Conservation (phyloP, 495 filamentous ascomycete genomes). For the Geopyxis carbonaria region DNA sequence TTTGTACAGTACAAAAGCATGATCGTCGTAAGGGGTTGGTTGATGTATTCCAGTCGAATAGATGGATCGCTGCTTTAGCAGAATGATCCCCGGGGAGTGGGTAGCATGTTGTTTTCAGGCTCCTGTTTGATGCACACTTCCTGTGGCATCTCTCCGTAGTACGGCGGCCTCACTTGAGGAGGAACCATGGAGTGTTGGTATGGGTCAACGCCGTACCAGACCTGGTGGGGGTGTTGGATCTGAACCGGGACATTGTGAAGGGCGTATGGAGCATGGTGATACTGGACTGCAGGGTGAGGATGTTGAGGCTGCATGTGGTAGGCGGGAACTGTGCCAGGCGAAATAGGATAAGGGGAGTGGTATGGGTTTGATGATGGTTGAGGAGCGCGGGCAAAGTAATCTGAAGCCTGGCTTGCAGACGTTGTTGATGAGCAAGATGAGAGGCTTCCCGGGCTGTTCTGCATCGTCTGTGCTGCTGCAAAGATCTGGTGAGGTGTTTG, state of each 20-base stretch:
- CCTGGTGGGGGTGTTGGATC: background rate
- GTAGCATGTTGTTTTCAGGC: constrained; percentile 20
- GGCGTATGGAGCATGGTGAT: constrained; percentile 5
- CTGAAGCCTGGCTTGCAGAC: constrained; percentile 21
- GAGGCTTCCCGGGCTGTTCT: constrained; percentile 36
- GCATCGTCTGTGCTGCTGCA: constrained; percentile 25
- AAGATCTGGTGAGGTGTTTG: constrained; percentile 25
- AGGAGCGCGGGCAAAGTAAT: constrained; percentile 23
- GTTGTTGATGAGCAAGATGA: constrained; percentile 30
- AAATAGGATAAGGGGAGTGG: constrained; percentile 18
- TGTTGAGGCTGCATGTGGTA: constrained; percentile 17
- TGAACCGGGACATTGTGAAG: background rate
- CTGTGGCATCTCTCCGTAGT: constrained; percentile 17
- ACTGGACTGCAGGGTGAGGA: constrained; percentile 16
- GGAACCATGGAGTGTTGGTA: constrained; percentile 20
- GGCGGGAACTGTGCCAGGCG: constrained; percentile 15
- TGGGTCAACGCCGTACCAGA: constrained; percentile 23
- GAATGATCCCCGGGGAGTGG: constrained; percentile 19
- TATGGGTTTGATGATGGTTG: constrained; percentile 10
- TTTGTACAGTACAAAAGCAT: constrained; percentile 3
- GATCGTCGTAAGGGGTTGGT: background rate
- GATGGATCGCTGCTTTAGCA: constrained; percentile 11
- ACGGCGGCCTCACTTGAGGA: constrained; percentile 20
- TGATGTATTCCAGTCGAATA: background rate
- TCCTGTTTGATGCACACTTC: constrained; percentile 21